phyloP scores from a whole-genome alignment of 2,329 filamentous ascomycete genomes.

The Ophiostoma himal-ulmi region DNA sequence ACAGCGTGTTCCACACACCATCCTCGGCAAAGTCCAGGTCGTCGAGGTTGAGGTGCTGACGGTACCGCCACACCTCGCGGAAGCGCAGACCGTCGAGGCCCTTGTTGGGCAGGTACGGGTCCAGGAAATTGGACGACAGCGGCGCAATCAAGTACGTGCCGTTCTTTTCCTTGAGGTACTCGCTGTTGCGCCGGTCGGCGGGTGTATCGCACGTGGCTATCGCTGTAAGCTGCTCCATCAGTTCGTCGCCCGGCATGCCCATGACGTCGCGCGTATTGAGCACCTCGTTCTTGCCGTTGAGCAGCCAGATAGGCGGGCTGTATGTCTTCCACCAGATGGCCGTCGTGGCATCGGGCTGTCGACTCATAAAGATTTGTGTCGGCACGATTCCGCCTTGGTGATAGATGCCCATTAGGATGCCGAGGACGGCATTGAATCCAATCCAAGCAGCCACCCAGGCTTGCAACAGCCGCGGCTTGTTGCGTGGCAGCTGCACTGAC shows the following conservation, averaged over 20 bases:
- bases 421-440: conserved; percentile 61
- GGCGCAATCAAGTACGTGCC: conserved; percentile 69
- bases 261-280: conserved; percentile 68
- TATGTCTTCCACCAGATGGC: conserved; percentile 85
- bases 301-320: conserved; percentile 71
- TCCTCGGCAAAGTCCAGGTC: conserved; percentile 75
- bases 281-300: conserved; percentile 68
- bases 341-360: conserved; percentile 60
- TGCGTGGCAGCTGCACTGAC: conserved; percentile 60
- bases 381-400: conserved; percentile 76
- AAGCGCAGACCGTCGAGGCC: conserved; percentile 56
- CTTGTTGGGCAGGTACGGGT: conserved; percentile 56
- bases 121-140: conserved; percentile 63
- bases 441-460: conserved; percentile 60
- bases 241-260: conserved; percentile 57
- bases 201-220: conserved; percentile 59
- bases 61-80: conserved; percentile 63
- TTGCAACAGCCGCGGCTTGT: conserved; percentile 43
- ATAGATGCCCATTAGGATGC: conserved; percentile 70
- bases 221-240: conserved; percentile 54
- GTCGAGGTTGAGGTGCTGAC: conserved; percentile 67
- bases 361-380: conserved; percentile 67
- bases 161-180: conserved; percentile 55
- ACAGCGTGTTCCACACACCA: conserved; percentile 65
- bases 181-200: conserved; percentile 48